Conservation (phyloP, 1,284 basidiomycete species). For the Fomitopsis schrenkii region DNA sequence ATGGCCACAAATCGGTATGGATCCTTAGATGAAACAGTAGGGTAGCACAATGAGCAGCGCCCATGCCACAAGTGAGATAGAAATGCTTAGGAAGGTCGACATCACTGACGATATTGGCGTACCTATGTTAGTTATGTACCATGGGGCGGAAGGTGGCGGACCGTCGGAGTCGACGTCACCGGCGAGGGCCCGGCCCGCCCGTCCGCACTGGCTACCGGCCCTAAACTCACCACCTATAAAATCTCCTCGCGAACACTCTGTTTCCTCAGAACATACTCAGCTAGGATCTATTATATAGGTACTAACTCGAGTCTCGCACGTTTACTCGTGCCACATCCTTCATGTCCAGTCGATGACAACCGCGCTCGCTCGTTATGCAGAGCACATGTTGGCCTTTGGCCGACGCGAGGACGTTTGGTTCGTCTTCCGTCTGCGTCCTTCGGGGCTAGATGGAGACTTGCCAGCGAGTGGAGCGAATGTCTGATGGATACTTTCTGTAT, state of each 20-base stretch:
- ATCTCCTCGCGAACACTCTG: constrained; percentile 9
- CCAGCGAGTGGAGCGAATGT: constrained; percentile 10
- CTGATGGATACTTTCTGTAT: constrained; percentile 7
- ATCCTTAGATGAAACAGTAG: too few species aligned
- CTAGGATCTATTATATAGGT: constrained; percentile 87
- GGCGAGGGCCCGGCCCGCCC: too few species aligned
- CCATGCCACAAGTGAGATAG: too few species aligned
- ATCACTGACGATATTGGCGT: too few species aligned
- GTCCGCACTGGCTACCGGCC: constrained; percentile 14
- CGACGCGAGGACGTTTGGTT: constrained; percentile 77
- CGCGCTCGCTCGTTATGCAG: constrained; percentile 71
- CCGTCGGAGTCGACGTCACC: too few species aligned
- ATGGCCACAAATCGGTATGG: too few species aligned
- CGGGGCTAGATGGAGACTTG: neutral
- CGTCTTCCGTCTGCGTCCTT: constrained; percentile 10
- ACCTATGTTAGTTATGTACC: too few species aligned
- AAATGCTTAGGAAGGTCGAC: too few species aligned
- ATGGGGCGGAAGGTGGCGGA: too few species aligned
- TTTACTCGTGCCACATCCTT: constrained; percentile 81
- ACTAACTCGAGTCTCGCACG: constrained; percentile 87
- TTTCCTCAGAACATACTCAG: constrained; percentile 79
- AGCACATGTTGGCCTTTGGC: constrained; percentile 55
- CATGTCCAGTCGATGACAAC: constrained; percentile 76
- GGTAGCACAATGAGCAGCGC: too few species aligned
- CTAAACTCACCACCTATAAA: constrained; percentile 38